Evolutionary conservation across 306 rosid genomes (phyloP).

Genomic region (Clitoria ternatea): DNA sequence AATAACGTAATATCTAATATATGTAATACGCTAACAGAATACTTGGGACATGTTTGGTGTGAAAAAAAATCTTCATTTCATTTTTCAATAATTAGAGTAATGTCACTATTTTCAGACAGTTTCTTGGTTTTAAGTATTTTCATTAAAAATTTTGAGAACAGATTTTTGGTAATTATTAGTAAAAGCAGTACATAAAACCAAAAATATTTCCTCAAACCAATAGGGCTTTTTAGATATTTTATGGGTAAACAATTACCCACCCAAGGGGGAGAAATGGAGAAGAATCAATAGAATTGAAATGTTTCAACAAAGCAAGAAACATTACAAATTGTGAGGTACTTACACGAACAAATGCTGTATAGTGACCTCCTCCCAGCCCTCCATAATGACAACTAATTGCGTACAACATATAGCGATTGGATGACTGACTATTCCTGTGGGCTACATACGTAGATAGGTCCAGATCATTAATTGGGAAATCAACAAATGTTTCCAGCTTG

Average conservation of each 20-base stretch:
- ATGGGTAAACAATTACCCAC: background rate
- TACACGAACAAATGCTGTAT: slow-evolving; percentile 79
- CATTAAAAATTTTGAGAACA: background rate
- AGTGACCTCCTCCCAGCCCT: slow-evolving; percentile 79
- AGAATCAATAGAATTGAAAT: background rate
- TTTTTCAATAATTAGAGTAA: background rate
- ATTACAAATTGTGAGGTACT: slow-evolving; percentile 27
- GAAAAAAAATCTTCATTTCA: background rate
- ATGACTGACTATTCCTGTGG: slow-evolving; percentile 26
- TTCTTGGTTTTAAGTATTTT: background rate
- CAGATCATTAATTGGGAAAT: slow-evolving; percentile 71
- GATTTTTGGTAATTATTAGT: background rate
- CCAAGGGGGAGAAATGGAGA: background rate
- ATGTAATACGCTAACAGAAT: background rate
- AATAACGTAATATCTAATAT: slow-evolving; percentile 5
- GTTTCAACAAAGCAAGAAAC: slow-evolving; percentile 2
- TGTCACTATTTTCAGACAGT: background rate
- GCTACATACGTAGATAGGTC: slow-evolving; percentile 53
- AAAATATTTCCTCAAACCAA: background rate
- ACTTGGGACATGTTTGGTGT: background rate
- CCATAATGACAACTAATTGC: slow-evolving; percentile 89
- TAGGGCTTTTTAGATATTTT: background rate
- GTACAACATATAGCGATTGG: slow-evolving; percentile 54
- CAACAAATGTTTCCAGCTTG: slow-evolving; percentile 75
- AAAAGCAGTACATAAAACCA: background rate